Conservation (phyloP, 352 stramenopile species). For the Albugo laibachii region DNA sequence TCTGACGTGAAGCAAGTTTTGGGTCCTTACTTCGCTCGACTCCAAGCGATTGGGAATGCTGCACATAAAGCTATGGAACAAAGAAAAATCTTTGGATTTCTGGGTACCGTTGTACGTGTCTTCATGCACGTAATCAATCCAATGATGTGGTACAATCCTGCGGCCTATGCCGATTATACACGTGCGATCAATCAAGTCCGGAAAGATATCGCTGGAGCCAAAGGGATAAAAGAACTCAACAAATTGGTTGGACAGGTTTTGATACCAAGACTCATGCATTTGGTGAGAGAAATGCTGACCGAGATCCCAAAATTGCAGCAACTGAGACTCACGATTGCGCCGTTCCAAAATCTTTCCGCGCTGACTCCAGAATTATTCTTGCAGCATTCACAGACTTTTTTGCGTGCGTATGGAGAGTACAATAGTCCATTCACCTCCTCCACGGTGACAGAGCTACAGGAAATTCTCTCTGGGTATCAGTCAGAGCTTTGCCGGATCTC, state of each 20-base stretch:
- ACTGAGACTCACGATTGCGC: neutral
- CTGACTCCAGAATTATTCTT: neutral
- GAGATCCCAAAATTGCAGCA: neutral
- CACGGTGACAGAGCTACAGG: constrained; percentile 1
- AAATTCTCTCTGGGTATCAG: constrained; percentile 4
- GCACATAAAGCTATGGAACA: too few species aligned
- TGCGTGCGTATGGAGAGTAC: constrained; percentile 1
- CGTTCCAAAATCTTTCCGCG: neutral
- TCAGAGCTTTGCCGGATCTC: constrained; percentile 2
- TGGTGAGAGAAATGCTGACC: neutral
- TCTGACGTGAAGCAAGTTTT: too few species aligned
- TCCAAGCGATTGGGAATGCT: too few species aligned
- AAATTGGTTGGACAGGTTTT: constrained; percentile 1
- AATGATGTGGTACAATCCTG: too few species aligned
- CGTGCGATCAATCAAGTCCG: too few species aligned
- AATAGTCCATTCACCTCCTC: constrained; percentile 1
- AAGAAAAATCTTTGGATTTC: too few species aligned
- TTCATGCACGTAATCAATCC: too few species aligned
- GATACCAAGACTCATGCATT: neutral
- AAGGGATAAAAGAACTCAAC: constrained; percentile 1
- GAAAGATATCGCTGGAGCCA: too few species aligned
- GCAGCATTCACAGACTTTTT: neutral
- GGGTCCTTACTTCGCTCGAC: too few species aligned
- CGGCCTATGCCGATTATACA: too few species aligned
- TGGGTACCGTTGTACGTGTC: too few species aligned